A percentile compares a stretch with the other conserved stretches of the same genome.
phyloP scores from a whole-genome alignment of 2,329 filamentous ascomycete genomes.

The Beauveria sp. region DNA sequence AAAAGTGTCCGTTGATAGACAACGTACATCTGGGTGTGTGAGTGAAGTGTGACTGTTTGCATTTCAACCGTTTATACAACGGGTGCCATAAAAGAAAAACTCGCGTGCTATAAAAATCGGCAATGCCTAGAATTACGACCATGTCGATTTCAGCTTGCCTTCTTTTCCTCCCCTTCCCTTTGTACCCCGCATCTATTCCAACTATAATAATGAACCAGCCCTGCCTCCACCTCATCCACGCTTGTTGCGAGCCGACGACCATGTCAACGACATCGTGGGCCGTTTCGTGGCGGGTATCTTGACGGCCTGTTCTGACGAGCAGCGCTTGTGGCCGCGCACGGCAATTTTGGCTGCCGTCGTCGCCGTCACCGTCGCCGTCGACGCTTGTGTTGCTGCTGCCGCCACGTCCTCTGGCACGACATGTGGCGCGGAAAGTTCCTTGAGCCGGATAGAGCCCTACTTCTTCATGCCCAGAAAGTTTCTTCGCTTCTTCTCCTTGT shows the following conservation, averaged over 20 bases:
- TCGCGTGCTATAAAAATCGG: too few relatives aligned
- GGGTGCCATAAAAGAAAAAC: too few relatives aligned
- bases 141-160: too few relatives aligned
- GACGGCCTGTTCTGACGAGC: background rate
- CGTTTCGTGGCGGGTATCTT: background rate
- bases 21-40: too few relatives aligned
- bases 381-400: background rate
- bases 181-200: background rate
- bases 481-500: slow-evolving; percentile 56
- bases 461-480: slow-evolving; percentile 55
- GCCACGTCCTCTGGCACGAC: background rate
- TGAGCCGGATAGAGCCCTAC: slow-evolving; percentile 25
- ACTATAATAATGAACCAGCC: background rate
- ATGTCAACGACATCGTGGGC: background rate
- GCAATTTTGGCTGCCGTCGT: background rate
- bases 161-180: too few relatives aligned
- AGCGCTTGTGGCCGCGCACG: background rate
- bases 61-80: too few relatives aligned
- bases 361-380: background rate
- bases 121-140: too few relatives aligned
- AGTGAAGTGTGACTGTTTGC: too few relatives aligned
- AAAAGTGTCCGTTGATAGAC: too few relatives aligned
- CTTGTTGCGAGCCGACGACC: background rate
- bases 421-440: background rate
- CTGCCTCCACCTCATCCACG: background rate